These are phyloP conservation scores for Podaxis sp. DNA, from an alignment of 768 basidiomycete genomes.

Conservation along the genomic window DNA sequence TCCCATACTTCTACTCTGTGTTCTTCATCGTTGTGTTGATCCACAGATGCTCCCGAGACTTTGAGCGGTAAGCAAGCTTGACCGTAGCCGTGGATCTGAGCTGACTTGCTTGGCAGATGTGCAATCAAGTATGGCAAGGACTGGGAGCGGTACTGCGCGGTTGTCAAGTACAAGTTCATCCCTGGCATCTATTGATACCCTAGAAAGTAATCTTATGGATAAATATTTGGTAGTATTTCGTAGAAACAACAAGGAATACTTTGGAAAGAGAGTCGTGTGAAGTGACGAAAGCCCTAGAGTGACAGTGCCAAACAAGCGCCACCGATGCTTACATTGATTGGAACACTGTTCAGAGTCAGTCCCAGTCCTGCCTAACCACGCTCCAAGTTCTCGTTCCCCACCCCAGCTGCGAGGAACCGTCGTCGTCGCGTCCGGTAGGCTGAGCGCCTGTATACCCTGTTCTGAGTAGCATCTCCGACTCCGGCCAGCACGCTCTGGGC, in stretches of 20 bases:
- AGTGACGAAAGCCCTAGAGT: not conserved
- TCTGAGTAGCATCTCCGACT: not conserved
- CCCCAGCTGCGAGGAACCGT: conserved; percentile 11
- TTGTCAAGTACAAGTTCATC: conserved; percentile 90
- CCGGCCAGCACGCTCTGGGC: conserved; percentile 5
- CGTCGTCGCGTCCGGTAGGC: conserved; percentile 11
- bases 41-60: conserved; percentile 90
- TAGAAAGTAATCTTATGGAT: not conserved
- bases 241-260: not conserved
- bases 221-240: not conserved
- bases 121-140: conserved; percentile 91
- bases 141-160: conserved; percentile 85
- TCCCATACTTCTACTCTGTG: conserved; percentile 95
- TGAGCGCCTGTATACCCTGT: conserved; percentile 8
- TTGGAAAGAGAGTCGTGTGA: conserved; percentile 5
- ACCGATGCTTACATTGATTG: conserved; percentile 1
- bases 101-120: conserved; percentile 44
- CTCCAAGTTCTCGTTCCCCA: not conserved
- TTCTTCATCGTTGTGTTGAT: conserved; percentile 94
- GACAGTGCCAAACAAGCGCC: conserved; percentile 8
- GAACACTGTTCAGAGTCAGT: not conserved
- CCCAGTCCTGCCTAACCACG: not conserved
- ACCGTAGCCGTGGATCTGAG: not conserved
- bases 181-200: conserved; percentile 69
- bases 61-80: conserved; percentile 62